Evolutionary conservation across 2,329 filamentous ascomycete species (phyloP).

Genomic region (Fusarium pseudonygamai): DNA sequence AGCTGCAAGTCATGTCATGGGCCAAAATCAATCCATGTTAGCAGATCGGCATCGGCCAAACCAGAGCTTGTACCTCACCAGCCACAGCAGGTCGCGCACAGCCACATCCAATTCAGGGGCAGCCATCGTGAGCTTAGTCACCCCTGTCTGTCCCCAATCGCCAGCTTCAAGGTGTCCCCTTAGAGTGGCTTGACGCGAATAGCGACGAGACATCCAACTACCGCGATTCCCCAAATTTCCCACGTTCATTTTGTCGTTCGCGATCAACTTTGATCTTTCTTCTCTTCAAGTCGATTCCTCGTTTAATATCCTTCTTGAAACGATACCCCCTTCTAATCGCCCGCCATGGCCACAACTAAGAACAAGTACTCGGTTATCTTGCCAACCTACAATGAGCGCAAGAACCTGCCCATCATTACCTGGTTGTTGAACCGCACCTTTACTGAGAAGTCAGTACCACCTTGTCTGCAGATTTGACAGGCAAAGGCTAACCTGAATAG

Average conservation of each 20-base stretch:
- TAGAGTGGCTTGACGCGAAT: slow-evolving; percentile 40
- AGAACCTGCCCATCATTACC: slow-evolving; percentile 93
- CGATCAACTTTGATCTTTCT: not conserved
- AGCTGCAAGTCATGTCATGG: slow-evolving; percentile 24
- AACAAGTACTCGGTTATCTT: slow-evolving; percentile 97
- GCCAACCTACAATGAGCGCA: slow-evolving; percentile 98
- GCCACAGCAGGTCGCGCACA: slow-evolving; percentile 2
- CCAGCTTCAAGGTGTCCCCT: slow-evolving; percentile 40
- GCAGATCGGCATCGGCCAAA: slow-evolving; percentile 26
- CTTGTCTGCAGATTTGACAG: rapidly evolving
- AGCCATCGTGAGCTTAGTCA: slow-evolving; percentile 36
- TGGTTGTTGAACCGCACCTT: slow-evolving; percentile 96
- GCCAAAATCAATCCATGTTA: slow-evolving; percentile 9
- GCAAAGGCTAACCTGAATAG: slow-evolving; percentile 55
- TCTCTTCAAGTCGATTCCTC: not conserved
- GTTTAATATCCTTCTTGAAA: not conserved
- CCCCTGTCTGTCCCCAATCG: slow-evolving; percentile 11
- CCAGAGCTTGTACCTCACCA: slow-evolving; percentile 3
- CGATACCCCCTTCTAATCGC: slow-evolving; percentile 14
- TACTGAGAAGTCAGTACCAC: slow-evolving; percentile 74
- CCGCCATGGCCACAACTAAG: slow-evolving; percentile 58
- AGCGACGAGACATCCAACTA: slow-evolving; percentile 24
- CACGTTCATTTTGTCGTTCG: slow-evolving; percentile 40
- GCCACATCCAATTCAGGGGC: slow-evolving; percentile 40
- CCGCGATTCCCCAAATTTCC: slow-evolving; percentile 38